These are phyloP conservation scores for Dissoconium aciculare DNA, from an alignment of 2,329 filamentous ascomycete species.

Conservation along the genomic window DNA sequence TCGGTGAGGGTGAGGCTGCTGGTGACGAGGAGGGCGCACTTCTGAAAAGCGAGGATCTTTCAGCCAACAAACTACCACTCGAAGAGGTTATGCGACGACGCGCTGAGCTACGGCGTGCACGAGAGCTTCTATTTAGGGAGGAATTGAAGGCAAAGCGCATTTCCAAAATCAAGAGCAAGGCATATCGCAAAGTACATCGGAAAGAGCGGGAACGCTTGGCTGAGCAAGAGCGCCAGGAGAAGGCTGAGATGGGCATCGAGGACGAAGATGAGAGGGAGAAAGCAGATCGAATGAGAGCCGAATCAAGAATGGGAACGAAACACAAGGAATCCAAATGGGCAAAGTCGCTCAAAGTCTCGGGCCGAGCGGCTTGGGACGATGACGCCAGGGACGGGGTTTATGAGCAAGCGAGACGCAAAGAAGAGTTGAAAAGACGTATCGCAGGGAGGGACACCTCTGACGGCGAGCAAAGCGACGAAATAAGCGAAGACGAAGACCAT, in stretches of 20 bases:
- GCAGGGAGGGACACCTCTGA: conserved; percentile 50
- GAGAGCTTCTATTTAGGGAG: conserved; percentile 78
- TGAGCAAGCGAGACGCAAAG: conserved; percentile 68
- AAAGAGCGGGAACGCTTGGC: conserved; percentile 53
- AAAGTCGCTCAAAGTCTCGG: conserved; percentile 64
- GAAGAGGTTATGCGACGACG: conserved; percentile 59
- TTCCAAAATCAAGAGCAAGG: conserved; percentile 98
- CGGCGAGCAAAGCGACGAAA: conserved; percentile 36
- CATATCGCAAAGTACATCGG: conserved; percentile 81
- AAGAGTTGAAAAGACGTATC: conserved; percentile 66
- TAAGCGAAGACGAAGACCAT: conserved; percentile 39
- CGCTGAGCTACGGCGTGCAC: conserved; percentile 59
- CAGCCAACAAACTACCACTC: conserved; percentile 56
- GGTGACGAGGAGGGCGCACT: conserved; percentile 44
- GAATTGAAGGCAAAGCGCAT: conserved; percentile 79
- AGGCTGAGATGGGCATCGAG: conserved; percentile 42
- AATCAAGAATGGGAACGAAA: conserved; percentile 71
- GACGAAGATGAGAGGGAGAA: conserved; percentile 48
- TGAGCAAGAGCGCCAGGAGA: conserved; percentile 41
- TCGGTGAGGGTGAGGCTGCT: no score
- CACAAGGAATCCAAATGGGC: conserved; percentile 88
- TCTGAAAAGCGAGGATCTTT: conserved; percentile 52
- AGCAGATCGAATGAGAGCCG: conserved; percentile 59
- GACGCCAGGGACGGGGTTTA: conserved; percentile 62
- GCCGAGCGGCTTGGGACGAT: conserved; percentile 75